Evolutionary conservation across 2,329 filamentous ascomycete species (phyloP).

Genomic region (Hymenoscyphus repandus): DNA sequence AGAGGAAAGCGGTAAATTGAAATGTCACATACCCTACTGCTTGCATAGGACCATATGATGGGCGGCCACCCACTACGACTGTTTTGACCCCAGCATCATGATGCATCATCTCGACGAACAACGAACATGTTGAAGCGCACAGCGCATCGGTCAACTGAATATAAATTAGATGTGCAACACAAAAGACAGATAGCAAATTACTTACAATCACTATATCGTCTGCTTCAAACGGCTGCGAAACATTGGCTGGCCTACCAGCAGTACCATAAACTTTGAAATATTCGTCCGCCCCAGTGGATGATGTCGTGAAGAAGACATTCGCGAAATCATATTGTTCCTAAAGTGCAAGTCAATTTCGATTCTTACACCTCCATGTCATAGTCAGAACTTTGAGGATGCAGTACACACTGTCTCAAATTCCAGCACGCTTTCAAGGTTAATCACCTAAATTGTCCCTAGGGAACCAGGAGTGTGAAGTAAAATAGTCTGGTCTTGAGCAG

Average conservation of each 20-base stretch:
- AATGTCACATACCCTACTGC: slow-evolving; percentile 31
- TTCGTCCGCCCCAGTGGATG: slow-evolving; percentile 2
- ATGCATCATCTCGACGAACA: slow-evolving; percentile 50
- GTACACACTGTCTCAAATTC: no score
- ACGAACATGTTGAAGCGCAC: slow-evolving; percentile 53
- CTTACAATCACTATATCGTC: slow-evolving; percentile 37
- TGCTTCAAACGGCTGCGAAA: slow-evolving; percentile 31
- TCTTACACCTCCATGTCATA: no score
- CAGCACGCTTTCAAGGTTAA: no score
- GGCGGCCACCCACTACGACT: slow-evolving; percentile 46
- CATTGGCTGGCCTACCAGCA: not conserved
- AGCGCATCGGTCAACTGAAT: slow-evolving; percentile 47
- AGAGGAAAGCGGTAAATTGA: not conserved
- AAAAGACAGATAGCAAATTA: slow-evolving; percentile 1
- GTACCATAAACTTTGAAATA: slow-evolving; percentile 28
- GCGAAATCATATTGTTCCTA: no score
- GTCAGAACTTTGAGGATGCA: no score
- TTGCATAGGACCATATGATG: slow-evolving; percentile 44
- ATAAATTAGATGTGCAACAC: slow-evolving; percentile 25
- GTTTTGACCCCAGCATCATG: slow-evolving; percentile 48
- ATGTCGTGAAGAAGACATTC: slow-evolving; percentile 25
- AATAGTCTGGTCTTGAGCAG: no score
- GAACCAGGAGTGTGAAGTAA: no score
- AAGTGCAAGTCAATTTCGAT: no score
- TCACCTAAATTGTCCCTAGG: no score